Percentiles rank a stretch among this genome's conserved stretches.
phyloP scores from a whole-genome alignment of 345 rosid genomes.

The Excoecaria cochinchinensis region DNA sequence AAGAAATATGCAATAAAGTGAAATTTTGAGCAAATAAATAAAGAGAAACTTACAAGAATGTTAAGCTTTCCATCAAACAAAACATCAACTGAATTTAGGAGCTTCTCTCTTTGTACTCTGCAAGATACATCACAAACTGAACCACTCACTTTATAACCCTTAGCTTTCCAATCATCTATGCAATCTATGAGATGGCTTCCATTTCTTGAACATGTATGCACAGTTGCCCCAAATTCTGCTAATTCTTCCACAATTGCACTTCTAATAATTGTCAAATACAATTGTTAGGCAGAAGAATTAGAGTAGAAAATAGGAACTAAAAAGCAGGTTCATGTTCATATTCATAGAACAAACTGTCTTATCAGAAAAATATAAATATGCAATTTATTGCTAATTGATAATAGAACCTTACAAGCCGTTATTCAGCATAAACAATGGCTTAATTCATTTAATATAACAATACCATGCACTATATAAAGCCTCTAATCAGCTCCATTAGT shows the following conservation, averaged over 20 bases:
- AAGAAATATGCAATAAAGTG: background rate
- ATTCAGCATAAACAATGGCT: too few species aligned
- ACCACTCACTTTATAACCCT: constrained; percentile 25
- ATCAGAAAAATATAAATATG: too few species aligned
- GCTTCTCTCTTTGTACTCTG: constrained; percentile 16
- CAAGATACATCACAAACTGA: constrained; percentile 24
- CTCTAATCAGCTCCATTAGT: too few species aligned
- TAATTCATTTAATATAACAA: too few species aligned
- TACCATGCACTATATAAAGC: too few species aligned
- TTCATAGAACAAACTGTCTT: too few species aligned
- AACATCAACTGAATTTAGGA: constrained; percentile 6
- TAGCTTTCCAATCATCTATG: constrained; percentile 14
- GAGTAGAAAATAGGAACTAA: background rate
- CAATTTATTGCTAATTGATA: too few species aligned
- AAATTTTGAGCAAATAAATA: background rate
- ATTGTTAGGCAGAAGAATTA: background rate
- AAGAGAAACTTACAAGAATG: constrained; percentile 19
- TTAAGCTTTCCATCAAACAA: constrained; percentile 19
- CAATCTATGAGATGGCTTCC: background rate
- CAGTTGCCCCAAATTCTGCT: background rate
- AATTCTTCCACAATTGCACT: constrained; percentile 2
- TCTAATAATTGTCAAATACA: background rate
- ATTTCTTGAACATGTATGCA: background rate
- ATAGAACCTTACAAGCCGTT: too few species aligned
- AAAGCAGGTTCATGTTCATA: background rate